These are phyloP conservation scores for Lycium ferocissimum DNA, from an alignment of 257 asterid species.

Conservation along the genomic window DNA sequence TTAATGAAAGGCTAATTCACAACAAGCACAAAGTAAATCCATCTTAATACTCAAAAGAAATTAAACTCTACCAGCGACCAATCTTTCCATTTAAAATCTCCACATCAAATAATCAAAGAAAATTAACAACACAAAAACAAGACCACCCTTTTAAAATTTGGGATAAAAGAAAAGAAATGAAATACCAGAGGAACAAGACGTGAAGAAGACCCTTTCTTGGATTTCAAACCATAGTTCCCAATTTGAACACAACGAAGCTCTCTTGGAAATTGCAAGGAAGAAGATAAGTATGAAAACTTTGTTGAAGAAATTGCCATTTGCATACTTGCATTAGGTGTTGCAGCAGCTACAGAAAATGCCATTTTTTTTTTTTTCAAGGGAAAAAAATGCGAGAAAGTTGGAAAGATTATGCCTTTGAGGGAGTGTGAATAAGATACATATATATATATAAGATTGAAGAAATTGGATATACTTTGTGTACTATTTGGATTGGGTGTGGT, in stretches of 20 bases:
- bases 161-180: background rate
- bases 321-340: too few relatives aligned
- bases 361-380: background rate
- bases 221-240: slow-evolving; percentile 43
- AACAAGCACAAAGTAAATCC: background rate
- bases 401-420: slow-evolving; percentile 10
- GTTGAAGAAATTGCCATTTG: background rate
- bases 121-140: too few relatives aligned
- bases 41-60: background rate
- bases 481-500: background rate
- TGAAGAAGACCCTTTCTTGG: slow-evolving; percentile 34
- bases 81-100: too few relatives aligned
- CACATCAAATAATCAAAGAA: background rate
- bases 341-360: too few relatives aligned
- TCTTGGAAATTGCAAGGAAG: slow-evolving; percentile 63
- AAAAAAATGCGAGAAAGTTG: background rate
- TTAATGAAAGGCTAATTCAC: slow-evolving; percentile 14
- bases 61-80: background rate
- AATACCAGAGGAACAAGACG: slow-evolving; percentile 61
- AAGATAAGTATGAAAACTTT: slow-evolving; percentile 52
- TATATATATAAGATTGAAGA: background rate
- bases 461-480: background rate
- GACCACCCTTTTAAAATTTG: too few relatives aligned
- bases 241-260: slow-evolving; percentile 51
- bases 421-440: background rate